These are phyloP conservation scores for Podaxis sp. DNA, from an alignment of 768 basidiomycete species.

Conservation along the genomic window DNA sequence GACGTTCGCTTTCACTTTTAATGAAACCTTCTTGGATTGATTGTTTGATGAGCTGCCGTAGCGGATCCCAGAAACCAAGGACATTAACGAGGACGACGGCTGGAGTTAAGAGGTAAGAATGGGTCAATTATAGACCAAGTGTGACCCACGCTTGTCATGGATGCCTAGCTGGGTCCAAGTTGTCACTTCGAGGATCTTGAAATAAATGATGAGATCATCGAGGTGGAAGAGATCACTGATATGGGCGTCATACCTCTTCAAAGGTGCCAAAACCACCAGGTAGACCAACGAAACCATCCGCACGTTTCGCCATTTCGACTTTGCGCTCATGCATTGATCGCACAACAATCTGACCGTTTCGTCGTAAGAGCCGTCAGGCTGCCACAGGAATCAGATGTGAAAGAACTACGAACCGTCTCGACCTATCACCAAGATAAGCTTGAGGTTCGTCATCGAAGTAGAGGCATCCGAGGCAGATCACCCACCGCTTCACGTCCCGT, in stretches of 20 bases:
- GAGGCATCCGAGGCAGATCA: not conserved
- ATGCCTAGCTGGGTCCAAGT: conserved; percentile 95
- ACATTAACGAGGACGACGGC: conserved; percentile 90
- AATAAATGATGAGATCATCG: not conserved
- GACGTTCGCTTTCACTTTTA: conserved; percentile 48
- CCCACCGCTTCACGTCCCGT: conserved; percentile 26
- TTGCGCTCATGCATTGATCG: conserved; percentile 89
- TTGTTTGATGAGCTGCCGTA: conserved; percentile 71
- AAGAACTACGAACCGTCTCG: conserved; percentile 27
- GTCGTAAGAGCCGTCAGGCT: not conserved
- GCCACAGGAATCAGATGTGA: not conserved
- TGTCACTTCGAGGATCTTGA: conserved; percentile 81
- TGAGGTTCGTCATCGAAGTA: not conserved
- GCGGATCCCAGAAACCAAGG: conserved; percentile 75
- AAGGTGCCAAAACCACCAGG: conserved; percentile 96
- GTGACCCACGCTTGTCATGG: conserved; percentile 70
- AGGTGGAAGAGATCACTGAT: conserved; percentile 4
- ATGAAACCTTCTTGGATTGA: conserved; percentile 78
- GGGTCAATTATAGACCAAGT: not conserved
- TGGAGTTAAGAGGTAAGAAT: conserved; percentile 24
- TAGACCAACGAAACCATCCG: conserved; percentile 79
- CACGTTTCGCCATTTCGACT: conserved; percentile 82
- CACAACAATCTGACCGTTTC: conserved; percentile 54
- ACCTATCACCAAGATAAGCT: conserved; percentile 17
- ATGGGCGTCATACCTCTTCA: conserved; percentile 66